A percentile compares a stretch with the other conserved stretches of the same genome.
Conservation (phyloP, 1,284 basidiomycete species). For the Moesziomyces aphidis region DNA sequence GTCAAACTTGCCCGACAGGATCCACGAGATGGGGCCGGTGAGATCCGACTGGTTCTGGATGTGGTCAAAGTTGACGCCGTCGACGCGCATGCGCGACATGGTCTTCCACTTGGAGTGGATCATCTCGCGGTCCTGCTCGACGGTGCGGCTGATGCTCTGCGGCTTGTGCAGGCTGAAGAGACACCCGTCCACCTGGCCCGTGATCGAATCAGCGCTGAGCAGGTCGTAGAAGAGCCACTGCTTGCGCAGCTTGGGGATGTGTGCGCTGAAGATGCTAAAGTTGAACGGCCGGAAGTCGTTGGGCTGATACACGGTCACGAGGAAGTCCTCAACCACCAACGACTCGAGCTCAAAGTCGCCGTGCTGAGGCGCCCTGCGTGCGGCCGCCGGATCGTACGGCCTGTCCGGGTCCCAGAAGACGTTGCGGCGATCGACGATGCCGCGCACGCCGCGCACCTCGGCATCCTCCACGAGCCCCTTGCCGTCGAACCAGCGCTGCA, state of each 20-base stretch:
- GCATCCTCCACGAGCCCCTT: conserved; percentile 93
- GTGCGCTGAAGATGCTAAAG: conserved; percentile 94
- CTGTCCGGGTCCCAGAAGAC: conserved; percentile 86
- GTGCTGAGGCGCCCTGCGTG: conserved; percentile 78
- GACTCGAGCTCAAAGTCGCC: conserved; percentile 95
- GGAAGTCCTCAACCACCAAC: conserved; percentile 88
- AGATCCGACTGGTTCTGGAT: conserved; percentile 82
- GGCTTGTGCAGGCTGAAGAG: conserved; percentile 96
- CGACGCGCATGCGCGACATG: conserved; percentile 95
- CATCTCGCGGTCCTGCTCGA: conserved; percentile 73
- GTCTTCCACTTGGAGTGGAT: conserved; percentile 78
- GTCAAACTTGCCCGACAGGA: conserved; percentile 94
- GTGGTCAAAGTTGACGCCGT: conserved; percentile 97
- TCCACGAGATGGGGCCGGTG: conserved; percentile 91
- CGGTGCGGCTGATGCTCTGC: conserved; percentile 92
- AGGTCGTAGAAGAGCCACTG: conserved; percentile 94
- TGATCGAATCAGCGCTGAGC: conserved; percentile 86
- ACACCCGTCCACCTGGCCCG: conserved; percentile 98
- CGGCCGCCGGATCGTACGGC: conserved; percentile 81
- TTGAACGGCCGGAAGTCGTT: conserved; percentile 87
- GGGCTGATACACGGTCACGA: conserved; percentile 95
- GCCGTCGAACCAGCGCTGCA: conserved; percentile 93
- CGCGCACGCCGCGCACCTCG: conserved; percentile 91
- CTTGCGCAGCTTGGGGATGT: conserved; percentile 85
- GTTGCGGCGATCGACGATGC: conserved; percentile 89